phyloP scores from a whole-genome alignment of 805 yeast species.

The Yamadazyma kitorensis region DNA sequence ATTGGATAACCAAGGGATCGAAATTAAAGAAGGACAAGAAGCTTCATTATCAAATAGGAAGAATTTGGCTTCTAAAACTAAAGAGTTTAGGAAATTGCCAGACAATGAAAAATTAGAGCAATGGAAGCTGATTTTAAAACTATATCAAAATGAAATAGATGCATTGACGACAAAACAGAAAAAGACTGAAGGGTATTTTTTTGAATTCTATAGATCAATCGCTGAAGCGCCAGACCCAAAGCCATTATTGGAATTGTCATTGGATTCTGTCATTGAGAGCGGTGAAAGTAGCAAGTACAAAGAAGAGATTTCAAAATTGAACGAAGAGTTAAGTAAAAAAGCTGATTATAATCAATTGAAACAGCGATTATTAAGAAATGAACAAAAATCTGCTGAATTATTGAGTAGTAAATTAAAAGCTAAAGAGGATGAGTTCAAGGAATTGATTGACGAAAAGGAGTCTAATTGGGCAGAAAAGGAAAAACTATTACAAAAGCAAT shows the following conservation, averaged over 20 bases:
- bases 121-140: slow-evolving; percentile 63
- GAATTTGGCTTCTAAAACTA: slow-evolving; percentile 79
- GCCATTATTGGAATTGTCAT: slow-evolving; percentile 69
- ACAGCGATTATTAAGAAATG: slow-evolving; percentile 55
- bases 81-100: slow-evolving; percentile 70
- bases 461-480: slow-evolving; percentile 64
- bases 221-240: slow-evolving; percentile 94
- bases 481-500: slow-evolving; percentile 46
- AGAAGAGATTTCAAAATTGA: slow-evolving; percentile 47
- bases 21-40: slow-evolving; percentile 68
- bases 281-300: slow-evolving; percentile 52
- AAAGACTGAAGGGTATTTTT: slow-evolving; percentile 66
- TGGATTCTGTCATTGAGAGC: slow-evolving; percentile 58
- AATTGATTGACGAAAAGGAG: slow-evolving; percentile 70
- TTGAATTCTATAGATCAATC: slow-evolving; percentile 68
- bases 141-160: slow-evolving; percentile 89
- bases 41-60: slow-evolving; percentile 68
- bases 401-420: slow-evolving; percentile 56
- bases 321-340: slow-evolving; percentile 56
- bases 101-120: slow-evolving; percentile 66
- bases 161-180: slow-evolving; percentile 74
- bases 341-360: slow-evolving; percentile 82
- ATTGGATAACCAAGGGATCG: slow-evolving; percentile 72
- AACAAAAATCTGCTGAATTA: slow-evolving; percentile 57
- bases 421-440: slow-evolving; percentile 70